phyloP scores from a whole-genome alignment of 805 yeast genomes.

The Starmerella apicola region DNA sequence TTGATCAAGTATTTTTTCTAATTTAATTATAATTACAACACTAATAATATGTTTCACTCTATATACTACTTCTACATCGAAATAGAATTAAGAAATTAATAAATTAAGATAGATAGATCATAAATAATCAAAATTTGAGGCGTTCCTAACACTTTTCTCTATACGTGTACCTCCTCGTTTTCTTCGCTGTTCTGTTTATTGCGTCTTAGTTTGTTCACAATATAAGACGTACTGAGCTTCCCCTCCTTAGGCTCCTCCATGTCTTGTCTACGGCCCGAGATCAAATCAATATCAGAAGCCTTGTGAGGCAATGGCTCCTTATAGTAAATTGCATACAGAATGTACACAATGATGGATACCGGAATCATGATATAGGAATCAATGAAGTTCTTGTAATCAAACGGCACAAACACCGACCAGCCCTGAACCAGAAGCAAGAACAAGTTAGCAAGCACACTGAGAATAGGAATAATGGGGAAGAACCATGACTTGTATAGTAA shows the following conservation, averaged over 20 bases:
- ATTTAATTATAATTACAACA: too few relatives aligned
- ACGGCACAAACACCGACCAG: slow-evolving; percentile 52
- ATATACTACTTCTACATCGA: too few relatives aligned
- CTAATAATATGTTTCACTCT: too few relatives aligned
- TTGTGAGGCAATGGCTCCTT: slow-evolving; percentile 31
- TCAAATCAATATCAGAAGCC: slow-evolving; percentile 32
- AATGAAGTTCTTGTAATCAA: slow-evolving; percentile 40
- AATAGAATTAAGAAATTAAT: too few relatives aligned
- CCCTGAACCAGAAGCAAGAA: slow-evolving; percentile 53
- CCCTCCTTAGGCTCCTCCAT: slow-evolving; percentile 7
- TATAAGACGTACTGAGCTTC: too few relatives aligned
- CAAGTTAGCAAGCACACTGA: slow-evolving; percentile 39
- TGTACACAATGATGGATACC: slow-evolving; percentile 37
- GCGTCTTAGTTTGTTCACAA: not conserved
- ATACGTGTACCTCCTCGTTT: not conserved
- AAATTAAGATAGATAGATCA: too few relatives aligned
- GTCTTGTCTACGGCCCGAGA: slow-evolving; percentile 22
- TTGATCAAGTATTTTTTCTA: too few relatives aligned
- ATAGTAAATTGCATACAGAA: slow-evolving; percentile 28
- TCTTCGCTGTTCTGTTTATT: not conserved
- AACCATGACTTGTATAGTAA: slow-evolving; percentile 42
- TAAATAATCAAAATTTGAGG: too few relatives aligned
- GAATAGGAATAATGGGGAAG: slow-evolving; percentile 40
- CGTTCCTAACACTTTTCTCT: too few relatives aligned
- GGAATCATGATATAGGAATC: slow-evolving; percentile 58